These are phyloP conservation scores for Rhodotorula sp. DNA, from an alignment of 1,284 basidiomycete species.

Conservation along the genomic window DNA sequence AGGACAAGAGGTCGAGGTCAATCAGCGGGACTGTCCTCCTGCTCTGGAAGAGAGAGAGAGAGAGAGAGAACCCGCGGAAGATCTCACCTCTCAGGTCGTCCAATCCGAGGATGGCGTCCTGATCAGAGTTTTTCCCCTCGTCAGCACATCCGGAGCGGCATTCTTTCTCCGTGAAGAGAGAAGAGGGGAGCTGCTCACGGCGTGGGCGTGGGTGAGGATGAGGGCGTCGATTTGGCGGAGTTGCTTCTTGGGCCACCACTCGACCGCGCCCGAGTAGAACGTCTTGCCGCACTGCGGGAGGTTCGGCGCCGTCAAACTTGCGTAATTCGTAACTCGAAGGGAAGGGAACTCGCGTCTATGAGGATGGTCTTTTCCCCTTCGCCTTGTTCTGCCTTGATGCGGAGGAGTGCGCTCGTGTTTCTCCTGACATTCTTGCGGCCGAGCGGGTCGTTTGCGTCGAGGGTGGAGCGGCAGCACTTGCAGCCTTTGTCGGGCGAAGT, in stretches of 20 bases:
- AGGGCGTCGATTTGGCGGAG: slow-evolving; percentile 72
- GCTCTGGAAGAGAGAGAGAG: background rate
- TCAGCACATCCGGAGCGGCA: background rate
- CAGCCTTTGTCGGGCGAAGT: slow-evolving; percentile 41
- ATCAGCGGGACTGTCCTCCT: background rate
- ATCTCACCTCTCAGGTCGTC: slow-evolving; percentile 65
- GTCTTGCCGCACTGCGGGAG: slow-evolving; percentile 63
- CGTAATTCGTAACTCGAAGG: no score
- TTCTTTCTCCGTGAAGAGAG: background rate
- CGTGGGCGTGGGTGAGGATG: slow-evolving; percentile 66
- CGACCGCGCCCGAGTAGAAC: slow-evolving; percentile 69
- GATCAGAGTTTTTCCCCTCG: background rate
- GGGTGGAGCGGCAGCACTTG: slow-evolving; percentile 41
- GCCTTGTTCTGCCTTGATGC: slow-evolving; percentile 45
- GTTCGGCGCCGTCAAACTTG: background rate
- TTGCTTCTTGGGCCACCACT: slow-evolving; percentile 74
- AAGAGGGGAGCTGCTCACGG: slow-evolving; percentile 13
- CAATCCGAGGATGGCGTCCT: slow-evolving; percentile 69
- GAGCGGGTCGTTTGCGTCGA: slow-evolving; percentile 47
- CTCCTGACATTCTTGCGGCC: slow-evolving; percentile 72
- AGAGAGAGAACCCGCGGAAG: slow-evolving; percentile 1
- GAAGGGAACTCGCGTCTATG: slow-evolving; percentile 56
- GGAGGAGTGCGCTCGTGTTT: slow-evolving; percentile 67
- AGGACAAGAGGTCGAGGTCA: no score
- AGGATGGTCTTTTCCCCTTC: slow-evolving; percentile 52